Percentiles rank a stretch among this genome's conserved stretches.
Conservation (phyloP, 2,329 filamentous ascomycete species). For the Ophiostoma triangulosporum region DNA sequence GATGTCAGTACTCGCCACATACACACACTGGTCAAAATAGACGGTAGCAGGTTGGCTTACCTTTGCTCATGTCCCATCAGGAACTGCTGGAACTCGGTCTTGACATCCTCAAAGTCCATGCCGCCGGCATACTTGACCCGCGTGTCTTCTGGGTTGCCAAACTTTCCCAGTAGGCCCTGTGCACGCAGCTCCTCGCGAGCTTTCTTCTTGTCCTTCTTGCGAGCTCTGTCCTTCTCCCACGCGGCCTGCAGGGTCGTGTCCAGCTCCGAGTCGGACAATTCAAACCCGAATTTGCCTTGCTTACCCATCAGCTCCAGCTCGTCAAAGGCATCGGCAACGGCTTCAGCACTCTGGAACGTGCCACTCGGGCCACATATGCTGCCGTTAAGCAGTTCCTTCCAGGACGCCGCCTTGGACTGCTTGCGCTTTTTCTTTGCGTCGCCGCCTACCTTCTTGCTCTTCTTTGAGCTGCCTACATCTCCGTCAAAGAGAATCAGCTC, state of each 20-base stretch:
- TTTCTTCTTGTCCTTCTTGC: conserved; percentile 57
- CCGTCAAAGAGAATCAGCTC: conserved; percentile 45
- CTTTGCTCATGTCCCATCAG: conserved; percentile 47
- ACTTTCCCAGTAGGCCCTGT: conserved; percentile 51
- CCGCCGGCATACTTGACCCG: conserved; percentile 59
- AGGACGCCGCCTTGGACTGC: background rate
- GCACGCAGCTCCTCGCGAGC: conserved; percentile 55
- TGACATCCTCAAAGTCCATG: conserved; percentile 57
- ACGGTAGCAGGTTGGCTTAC: too few relatives aligned
- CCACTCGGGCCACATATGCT: conserved; percentile 13
- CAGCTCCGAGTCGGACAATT: conserved; percentile 54
- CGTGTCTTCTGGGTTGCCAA: conserved; percentile 42
- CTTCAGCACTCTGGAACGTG: conserved; percentile 26
- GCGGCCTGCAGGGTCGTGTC: conserved; percentile 43
- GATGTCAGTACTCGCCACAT: background rate
- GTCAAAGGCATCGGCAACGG: conserved; percentile 38
- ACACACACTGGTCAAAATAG: too few relatives aligned
- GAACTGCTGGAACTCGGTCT: conserved; percentile 59
- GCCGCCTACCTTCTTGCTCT: background rate
- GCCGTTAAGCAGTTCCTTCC: background rate
- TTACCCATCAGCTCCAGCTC: conserved; percentile 60
- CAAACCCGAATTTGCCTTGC: conserved; percentile 23
- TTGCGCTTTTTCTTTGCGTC: background rate
- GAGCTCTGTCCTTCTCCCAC: conserved; percentile 55
- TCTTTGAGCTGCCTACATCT: conserved; percentile 8